phyloP scores from a whole-genome alignment of 257 asterid species.

The Rhazya stricta region DNA sequence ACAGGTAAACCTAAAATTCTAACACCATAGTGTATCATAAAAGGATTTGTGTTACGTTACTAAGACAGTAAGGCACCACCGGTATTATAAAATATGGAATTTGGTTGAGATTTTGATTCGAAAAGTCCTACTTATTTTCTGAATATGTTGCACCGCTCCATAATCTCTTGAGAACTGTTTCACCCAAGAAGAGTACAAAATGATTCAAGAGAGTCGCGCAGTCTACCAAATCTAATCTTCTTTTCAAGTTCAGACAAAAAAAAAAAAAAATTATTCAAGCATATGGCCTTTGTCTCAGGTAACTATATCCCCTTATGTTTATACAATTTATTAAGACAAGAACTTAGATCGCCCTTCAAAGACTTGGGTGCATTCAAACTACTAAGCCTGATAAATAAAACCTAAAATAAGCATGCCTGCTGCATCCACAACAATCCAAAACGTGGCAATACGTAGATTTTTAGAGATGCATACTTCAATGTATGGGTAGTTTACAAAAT shows the following conservation, averaged over 20 bases:
- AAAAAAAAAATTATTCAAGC: not conserved
- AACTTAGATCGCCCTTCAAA: not conserved
- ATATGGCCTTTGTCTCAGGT: not conserved
- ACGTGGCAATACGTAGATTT: not conserved
- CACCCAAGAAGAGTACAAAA: not conserved
- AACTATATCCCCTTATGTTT: not conserved
- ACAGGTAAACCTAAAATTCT: slow-evolving; percentile 5
- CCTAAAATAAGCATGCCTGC: not conserved
- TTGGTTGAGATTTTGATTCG: not conserved
- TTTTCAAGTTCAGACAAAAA: not conserved
- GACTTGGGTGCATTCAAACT: not conserved
- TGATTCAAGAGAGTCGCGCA: not conserved
- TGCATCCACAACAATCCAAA: not conserved
- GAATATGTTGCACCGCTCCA: slow-evolving; percentile 3
- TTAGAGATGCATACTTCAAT: not conserved
- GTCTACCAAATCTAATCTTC: slow-evolving; percentile 11
- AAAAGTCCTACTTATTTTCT: not conserved
- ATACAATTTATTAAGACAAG: not conserved
- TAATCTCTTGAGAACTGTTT: not conserved
- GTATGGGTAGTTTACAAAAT: not conserved
- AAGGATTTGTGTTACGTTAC: not conserved
- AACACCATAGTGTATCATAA: not conserved
- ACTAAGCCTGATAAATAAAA: not conserved
- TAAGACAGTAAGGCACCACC: not conserved
- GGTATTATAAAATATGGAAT: not conserved